Conservation (phyloP, 352 stramenopile genomes). For the Pythium aphanidermatum region DNA sequence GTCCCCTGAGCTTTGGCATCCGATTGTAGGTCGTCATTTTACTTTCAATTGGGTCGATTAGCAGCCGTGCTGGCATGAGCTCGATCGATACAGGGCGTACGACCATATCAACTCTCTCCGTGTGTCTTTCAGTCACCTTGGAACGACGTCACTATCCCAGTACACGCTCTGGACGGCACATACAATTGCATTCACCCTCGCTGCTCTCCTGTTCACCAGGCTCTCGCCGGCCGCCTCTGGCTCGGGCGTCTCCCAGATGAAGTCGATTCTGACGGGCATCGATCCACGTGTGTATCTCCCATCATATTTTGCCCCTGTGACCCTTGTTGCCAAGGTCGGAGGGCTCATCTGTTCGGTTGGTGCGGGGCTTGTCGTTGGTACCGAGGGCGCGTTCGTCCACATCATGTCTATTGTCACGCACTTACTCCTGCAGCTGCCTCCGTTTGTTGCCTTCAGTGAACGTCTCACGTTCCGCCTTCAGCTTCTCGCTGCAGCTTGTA, state of each 20-base stretch:
- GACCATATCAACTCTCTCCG: slow-evolving; percentile 35
- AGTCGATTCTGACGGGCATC: slow-evolving; percentile 83
- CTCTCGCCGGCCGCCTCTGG: slow-evolving; percentile 66
- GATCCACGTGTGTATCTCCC: slow-evolving; percentile 75
- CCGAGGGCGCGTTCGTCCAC: slow-evolving; percentile 98
- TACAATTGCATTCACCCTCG: slow-evolving; percentile 60
- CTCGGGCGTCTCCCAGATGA: slow-evolving; percentile 86
- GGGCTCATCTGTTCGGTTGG: slow-evolving; percentile 93
- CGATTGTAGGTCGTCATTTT: slow-evolving; percentile 32
- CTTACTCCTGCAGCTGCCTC: slow-evolving; percentile 71
- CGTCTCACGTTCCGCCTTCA: slow-evolving; percentile 79
- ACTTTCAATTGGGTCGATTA: slow-evolving; percentile 2
- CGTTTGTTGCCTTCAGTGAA: slow-evolving; percentile 75
- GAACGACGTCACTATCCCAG: slow-evolving; percentile 25
- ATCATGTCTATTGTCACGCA: slow-evolving; percentile 92
- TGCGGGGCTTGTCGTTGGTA: slow-evolving; percentile 94
- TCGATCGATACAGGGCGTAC: slow-evolving; percentile 26
- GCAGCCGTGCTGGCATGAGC: too few species aligned
- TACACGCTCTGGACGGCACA: slow-evolving; percentile 59
- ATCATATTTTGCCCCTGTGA: slow-evolving; percentile 77
- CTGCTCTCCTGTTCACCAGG: slow-evolving; percentile 66
- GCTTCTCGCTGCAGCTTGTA: slow-evolving; percentile 87
- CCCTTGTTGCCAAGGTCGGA: slow-evolving; percentile 86
- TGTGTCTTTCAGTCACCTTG: slow-evolving; percentile 33
- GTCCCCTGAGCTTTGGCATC: slow-evolving; percentile 70